Conservation (phyloP, 129 eudicot genomes). For the Mikania micrantha region DNA sequence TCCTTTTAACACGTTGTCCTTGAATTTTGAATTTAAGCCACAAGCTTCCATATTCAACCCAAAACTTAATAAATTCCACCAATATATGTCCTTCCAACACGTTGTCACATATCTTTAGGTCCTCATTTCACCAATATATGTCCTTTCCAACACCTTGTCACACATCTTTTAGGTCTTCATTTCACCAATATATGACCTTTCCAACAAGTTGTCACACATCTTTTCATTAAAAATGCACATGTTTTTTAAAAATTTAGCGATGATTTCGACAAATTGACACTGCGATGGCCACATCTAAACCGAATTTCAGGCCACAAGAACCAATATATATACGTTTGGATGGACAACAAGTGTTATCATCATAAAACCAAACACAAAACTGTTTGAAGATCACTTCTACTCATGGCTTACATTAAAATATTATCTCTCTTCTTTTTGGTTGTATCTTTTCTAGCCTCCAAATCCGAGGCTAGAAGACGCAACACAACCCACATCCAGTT, state of each 20-base stretch:
- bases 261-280: conserved; percentile 15
- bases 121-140: background rate
- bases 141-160: no score
- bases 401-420: conserved; percentile 15
- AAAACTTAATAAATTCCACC: background rate
- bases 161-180: background rate
- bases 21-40: background rate
- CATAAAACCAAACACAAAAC: background rate
- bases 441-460: background rate
- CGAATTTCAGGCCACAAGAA: background rate
- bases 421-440: conserved; percentile 2
- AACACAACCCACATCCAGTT: conserved; percentile 44
- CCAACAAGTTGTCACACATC: background rate
- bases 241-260: background rate
- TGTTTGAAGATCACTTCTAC: background rate
- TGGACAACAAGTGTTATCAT: background rate
- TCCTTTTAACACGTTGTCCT: no score
- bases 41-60: background rate
- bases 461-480: conserved; percentile 23
- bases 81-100: no score
- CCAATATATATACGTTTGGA: background rate
- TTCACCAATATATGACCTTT: background rate
- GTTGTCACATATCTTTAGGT: no score
- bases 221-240: background rate
- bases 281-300: background rate